Conservation (phyloP, 1,284 basidiomycete genomes). For the Paramarasmius palmivorus region DNA sequence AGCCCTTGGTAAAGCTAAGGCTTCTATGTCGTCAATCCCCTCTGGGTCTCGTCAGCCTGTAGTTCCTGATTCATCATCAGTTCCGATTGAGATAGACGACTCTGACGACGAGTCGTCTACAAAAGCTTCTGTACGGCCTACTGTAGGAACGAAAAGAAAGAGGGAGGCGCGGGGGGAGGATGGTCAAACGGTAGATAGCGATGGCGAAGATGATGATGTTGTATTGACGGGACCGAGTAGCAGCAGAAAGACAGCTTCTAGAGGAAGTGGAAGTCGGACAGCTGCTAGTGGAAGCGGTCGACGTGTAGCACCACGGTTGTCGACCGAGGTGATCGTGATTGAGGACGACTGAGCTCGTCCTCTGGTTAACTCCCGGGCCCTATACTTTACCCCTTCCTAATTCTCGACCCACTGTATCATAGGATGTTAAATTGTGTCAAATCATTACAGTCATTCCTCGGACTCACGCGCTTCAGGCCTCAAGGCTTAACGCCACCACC, state of each 20-base stretch:
- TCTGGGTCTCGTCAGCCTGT: conserved; percentile 15
- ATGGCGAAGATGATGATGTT: conserved; percentile 16
- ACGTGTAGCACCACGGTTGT: conserved; percentile 4
- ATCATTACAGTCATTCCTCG: too few species aligned
- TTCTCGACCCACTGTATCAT: too few species aligned
- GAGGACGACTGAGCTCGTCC: conserved; percentile 31
- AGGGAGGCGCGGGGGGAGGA: conserved; percentile 15
- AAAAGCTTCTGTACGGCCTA: conserved; percentile 19
- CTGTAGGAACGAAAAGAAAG: conserved; percentile 23
- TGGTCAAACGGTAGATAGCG: neutral
- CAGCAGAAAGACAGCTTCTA: conserved; percentile 7
- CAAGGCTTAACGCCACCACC: too few species aligned
- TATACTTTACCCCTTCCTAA: too few species aligned
- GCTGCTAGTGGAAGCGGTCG: conserved; percentile 7
- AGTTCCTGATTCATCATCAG: neutral
- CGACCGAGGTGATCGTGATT: conserved; percentile 40
- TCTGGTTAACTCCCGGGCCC: too few species aligned
- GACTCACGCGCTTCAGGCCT: too few species aligned
- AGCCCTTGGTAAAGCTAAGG: conserved; percentile 31
- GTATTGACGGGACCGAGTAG: conserved; percentile 9
- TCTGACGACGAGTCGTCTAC: conserved; percentile 41
- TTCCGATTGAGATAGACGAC: conserved; percentile 27
- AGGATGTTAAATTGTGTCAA: too few species aligned
- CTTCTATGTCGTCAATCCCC: conserved; percentile 16
- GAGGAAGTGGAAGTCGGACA: conserved; percentile 13